Conservation (phyloP, 2,329 filamentous ascomycete genomes). For the Ophiostoma sp. region DNA sequence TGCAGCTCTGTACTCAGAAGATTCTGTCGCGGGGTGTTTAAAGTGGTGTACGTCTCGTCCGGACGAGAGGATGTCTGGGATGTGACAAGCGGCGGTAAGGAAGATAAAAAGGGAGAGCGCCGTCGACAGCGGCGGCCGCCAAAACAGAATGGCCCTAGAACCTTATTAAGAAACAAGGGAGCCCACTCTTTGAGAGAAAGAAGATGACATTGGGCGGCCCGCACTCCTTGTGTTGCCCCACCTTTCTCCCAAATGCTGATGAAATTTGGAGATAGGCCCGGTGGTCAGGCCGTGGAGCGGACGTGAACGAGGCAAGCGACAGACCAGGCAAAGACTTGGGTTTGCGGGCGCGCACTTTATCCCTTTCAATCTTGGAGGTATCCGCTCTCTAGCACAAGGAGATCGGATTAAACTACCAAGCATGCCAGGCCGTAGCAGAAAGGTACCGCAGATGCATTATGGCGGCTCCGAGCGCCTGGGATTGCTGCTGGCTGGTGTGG, state of each 20-base stretch:
- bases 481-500: conserved; percentile 3
- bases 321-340: background rate
- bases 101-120: conserved; percentile 1
- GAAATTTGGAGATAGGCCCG: background rate
- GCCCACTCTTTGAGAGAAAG: background rate
- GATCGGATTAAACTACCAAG: background rate
- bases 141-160: conserved; percentile 2
- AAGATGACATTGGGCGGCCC: background rate
- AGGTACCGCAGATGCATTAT: background rate
- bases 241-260: background rate
- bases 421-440: background rate
- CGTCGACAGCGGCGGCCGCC: background rate
- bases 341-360: conserved; percentile 1
- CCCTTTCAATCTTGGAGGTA: background rate
- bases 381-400: background rate
- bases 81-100: conserved; percentile 19
- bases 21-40: background rate
- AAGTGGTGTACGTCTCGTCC: conserved; percentile 12
- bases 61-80: conserved; percentile 27
- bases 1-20: background rate
- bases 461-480: conserved; percentile 2
- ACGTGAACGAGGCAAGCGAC: background rate
- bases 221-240: background rate
- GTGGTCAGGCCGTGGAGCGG: background rate
- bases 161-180: conserved; percentile 8